A percentile compares a stretch with the other conserved stretches of the same genome.
phyloP scores from a whole-genome alignment of 768 basidiomycete species.

The Pleurotus tuoliensis region DNA sequence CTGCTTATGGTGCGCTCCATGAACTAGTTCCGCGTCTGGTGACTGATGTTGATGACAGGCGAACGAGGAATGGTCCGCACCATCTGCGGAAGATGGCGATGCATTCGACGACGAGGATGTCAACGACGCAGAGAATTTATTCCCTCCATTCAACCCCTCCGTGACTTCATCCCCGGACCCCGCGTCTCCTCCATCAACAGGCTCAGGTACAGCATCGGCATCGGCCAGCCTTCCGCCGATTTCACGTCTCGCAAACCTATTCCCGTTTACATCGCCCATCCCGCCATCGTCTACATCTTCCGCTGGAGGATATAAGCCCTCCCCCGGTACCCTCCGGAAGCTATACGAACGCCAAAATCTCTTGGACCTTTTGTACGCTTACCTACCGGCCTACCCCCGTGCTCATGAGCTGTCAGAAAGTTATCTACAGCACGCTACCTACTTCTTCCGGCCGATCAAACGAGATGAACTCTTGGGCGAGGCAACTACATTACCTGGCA shows the following conservation, averaged over 20 bases:
- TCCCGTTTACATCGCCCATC: slow-evolving; percentile 32
- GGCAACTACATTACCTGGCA: slow-evolving; percentile 27
- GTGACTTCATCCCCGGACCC: background rate
- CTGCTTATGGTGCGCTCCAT: slow-evolving; percentile 8
- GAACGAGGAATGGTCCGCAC: slow-evolving; percentile 26
- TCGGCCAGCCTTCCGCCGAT: slow-evolving; percentile 12
- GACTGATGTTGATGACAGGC: slow-evolving; percentile 15
- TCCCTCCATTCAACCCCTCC: slow-evolving; percentile 1
- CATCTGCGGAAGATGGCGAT: slow-evolving; percentile 22
- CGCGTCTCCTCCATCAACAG: background rate
- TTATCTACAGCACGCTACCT: slow-evolving; percentile 42
- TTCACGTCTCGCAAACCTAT: slow-evolving; percentile 33
- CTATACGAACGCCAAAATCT: slow-evolving; percentile 21
- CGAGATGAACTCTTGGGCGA: slow-evolving; percentile 39
- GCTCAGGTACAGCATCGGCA: background rate
- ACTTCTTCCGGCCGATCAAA: slow-evolving; percentile 49
- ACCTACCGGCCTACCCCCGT: slow-evolving; percentile 42
- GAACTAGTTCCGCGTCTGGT: background rate
- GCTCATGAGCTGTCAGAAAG: slow-evolving; percentile 35
- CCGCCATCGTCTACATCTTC: background rate
- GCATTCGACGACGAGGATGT: slow-evolving; percentile 17
- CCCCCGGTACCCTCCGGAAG: slow-evolving; percentile 10
- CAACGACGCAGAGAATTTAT: background rate
- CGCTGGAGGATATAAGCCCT: background rate
- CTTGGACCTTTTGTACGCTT: slow-evolving; percentile 32